phyloP scores from a whole-genome alignment of 108 stramenopile species.

The Nitzschia sp. region DNA sequence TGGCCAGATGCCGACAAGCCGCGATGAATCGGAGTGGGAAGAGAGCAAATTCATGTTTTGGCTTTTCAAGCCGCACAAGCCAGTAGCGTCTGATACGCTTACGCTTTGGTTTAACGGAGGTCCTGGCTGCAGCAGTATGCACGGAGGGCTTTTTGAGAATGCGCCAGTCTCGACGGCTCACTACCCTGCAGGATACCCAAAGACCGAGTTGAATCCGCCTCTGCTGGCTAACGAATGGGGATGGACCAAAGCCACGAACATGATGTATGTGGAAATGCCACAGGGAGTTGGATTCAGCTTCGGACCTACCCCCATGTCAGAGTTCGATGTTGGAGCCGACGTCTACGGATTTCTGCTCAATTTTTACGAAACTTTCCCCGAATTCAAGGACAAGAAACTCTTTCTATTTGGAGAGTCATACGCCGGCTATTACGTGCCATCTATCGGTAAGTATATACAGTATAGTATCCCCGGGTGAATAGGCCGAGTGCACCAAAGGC shows the following conservation, averaged over 20 bases:
- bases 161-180: conserved; percentile 35
- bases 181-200: conserved; percentile 29
- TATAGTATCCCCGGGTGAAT: too few species aligned
- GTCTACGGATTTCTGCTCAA: conserved; percentile 51
- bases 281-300: conserved; percentile 73
- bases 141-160: conserved; percentile 54
- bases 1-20: conserved; percentile 39
- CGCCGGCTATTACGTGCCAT: conserved; percentile 79
- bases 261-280: conserved; percentile 82
- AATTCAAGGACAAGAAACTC: conserved; percentile 44
- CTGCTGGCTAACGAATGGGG: conserved; percentile 28
- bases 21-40: not conserved
- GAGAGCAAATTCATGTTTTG: conserved; percentile 37
- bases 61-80: conserved; percentile 33
- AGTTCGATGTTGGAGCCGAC: conserved; percentile 44
- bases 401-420: conserved; percentile 84
- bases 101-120: conserved; percentile 44
- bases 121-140: conserved; percentile 55
- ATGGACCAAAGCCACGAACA: conserved; percentile 57
- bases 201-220: conserved; percentile 8
- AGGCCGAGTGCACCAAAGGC: too few species aligned
- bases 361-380: conserved; percentile 39
- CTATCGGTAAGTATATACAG: too few species aligned
- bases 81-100: conserved; percentile 18
- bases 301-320: conserved; percentile 45